Base-by-base conservation (phyloP, 2,329 filamentous ascomycete genomes). In the Harringtonia lauricola region DNA sequence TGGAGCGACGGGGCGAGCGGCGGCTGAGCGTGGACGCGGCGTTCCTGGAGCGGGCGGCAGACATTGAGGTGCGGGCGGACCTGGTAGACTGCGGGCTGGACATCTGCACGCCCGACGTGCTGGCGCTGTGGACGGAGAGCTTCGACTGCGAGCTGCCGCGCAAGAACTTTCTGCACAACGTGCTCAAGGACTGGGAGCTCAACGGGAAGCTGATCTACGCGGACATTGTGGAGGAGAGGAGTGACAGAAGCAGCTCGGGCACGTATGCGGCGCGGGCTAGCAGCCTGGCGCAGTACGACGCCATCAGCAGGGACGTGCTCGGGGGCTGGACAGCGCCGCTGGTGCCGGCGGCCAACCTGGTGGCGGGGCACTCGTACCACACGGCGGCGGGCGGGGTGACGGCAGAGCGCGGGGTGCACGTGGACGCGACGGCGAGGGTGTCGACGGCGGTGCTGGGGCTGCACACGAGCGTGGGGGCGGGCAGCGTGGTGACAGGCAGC, bases 131-230 rank as follows among this genome's bases (percentile, higher is more conserved):
- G 86, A 92, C 88, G 9, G 92, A 98, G 64, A 95, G 89, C 58
- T 94, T 94, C 57, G 87, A 94, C 52, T 88, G 86, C 61, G 81
- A 88, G 57, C 69, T 81, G 12, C 81, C 83, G 5, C 72, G 85
- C 47, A 79, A 78, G 51, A 81, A 86, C 51, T 89, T 87, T 55
- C 64, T 90, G 39, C 79, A 82, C 55, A 89, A 89, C 47, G 88
- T 96, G 2, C 67, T 98, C 43, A 95, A 95, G 65, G 92, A 98
- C 60, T 95, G 87, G 67, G 92, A 98, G 59, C 70, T 96, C 45
- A 96, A 96, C 60, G 89, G 89, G 47, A 95, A 96, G 67, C 88
- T 87, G n/a, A 86, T 98, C 42, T 88, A 95, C 59, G 83, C 87
- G 3, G 84, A 96, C 55, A 82, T 96, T 50, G 70, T 94, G 36